Conservation (phyloP, 768 basidiomycete genomes). For the Cystobasidium ongulense region DNA sequence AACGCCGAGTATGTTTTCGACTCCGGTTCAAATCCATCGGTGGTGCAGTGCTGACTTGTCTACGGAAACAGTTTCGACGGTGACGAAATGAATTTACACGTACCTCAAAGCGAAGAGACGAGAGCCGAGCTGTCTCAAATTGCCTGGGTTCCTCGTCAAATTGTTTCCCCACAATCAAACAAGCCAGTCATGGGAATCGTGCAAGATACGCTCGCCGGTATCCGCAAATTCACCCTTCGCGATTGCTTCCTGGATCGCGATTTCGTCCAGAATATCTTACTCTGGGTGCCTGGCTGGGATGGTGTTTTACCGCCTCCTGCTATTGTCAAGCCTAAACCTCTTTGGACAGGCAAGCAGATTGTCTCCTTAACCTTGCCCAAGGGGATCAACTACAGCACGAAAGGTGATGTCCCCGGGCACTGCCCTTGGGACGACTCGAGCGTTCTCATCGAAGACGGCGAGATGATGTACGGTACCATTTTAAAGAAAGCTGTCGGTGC, state of each 20-base stretch:
- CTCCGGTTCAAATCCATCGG: background rate
- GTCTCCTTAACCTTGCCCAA: constrained; percentile 83
- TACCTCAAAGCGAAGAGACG: constrained; percentile 97
- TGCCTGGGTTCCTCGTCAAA: constrained; percentile 96
- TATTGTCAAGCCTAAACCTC: constrained; percentile 88
- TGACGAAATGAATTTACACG: constrained; percentile 99
- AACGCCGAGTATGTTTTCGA: constrained; percentile 62
- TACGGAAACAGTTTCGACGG: constrained; percentile 63
- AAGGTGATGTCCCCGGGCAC: constrained; percentile 55
- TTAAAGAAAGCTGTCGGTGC: constrained; percentile 99
- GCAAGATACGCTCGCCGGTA: constrained; percentile 94
- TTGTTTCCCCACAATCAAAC: constrained; percentile 98
- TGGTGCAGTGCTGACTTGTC: background rate
- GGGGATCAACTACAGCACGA: constrained; percentile 66
- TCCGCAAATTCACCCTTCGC: constrained; percentile 91
- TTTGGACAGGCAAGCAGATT: constrained; percentile 98
- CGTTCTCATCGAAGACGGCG: constrained; percentile 92
- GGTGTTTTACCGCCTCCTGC: constrained; percentile 83
- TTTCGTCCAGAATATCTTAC: constrained; percentile 89
- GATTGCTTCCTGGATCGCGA: constrained; percentile 94
- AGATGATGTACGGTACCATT: constrained; percentile 86
- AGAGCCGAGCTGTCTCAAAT: constrained; percentile 96
- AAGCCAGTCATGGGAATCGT: constrained; percentile 97
- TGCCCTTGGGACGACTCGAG: constrained; percentile 83
- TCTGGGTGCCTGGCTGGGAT: constrained; percentile 98